Evolutionary conservation across 2,329 filamentous ascomycete species (phyloP).

Genomic region (Colletotrichum cereale): DNA sequence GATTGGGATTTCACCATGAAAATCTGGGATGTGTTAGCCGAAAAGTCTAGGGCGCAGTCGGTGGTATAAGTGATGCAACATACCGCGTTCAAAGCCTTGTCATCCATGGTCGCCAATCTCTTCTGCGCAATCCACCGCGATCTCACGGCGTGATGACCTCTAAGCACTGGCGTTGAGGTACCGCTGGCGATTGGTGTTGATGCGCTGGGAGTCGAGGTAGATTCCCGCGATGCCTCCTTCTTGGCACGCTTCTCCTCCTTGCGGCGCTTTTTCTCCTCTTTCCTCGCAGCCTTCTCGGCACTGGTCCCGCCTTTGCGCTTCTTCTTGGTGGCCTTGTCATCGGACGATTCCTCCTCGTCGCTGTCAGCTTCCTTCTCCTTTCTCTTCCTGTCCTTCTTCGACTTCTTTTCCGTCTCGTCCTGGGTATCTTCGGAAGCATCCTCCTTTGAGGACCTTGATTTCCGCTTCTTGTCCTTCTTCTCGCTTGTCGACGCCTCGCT

Average conservation of each 20-base stretch:
- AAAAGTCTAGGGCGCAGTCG: background rate
- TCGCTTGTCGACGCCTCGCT: conserved; percentile 44
- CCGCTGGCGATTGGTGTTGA: conserved; percentile 58
- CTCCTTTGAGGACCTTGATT: conserved; percentile 48
- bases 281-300: conserved; percentile 61
- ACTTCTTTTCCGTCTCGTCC: conserved; percentile 43
- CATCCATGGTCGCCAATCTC: conserved; percentile 83
- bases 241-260: conserved; percentile 58
- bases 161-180: conserved; percentile 57
- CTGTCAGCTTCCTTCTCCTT: conserved; percentile 51
- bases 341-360: conserved; percentile 42
- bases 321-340: conserved; percentile 50
- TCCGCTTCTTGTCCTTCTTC: conserved; percentile 58
- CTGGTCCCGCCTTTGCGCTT: conserved; percentile 43
- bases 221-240: conserved; percentile 46
- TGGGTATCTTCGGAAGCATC: conserved; percentile 44
- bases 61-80: conserved; percentile 42
- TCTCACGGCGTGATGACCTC: conserved; percentile 79
- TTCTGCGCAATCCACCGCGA: conserved; percentile 91
- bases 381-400: conserved; percentile 45
- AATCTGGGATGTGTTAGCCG: conserved; percentile 62
- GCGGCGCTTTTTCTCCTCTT: conserved; percentile 61
- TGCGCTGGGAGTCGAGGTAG: conserved; percentile 47
- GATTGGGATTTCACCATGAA: conserved; percentile 72
- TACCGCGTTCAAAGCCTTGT: conserved; percentile 88